Base-by-base conservation (phyloP, 768 basidiomycete species). In the Auricularia cornea region DNA sequence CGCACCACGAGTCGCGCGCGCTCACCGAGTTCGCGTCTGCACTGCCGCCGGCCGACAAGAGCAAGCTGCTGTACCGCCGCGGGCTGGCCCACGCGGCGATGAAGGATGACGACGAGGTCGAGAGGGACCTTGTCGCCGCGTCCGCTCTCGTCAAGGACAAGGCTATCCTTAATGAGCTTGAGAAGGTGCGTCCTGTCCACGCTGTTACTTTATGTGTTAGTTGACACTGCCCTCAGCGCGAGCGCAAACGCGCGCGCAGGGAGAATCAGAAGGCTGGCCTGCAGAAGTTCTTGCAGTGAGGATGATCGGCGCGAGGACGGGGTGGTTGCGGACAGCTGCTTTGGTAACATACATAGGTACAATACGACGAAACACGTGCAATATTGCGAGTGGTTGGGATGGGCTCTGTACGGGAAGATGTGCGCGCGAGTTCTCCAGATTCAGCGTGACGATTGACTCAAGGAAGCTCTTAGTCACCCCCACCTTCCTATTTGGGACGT, bases 61-160 rank as follows among this genome's bases (percentile, higher is more conserved):
- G 54, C 30, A 35, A 98, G 77, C 94, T 94, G 5, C 77, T 92
- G 62, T 99, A 94, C 75, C 89, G 97, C 64, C 84, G 93, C 4
- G 93, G 87, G 3, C 76, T 93, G 48, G 94, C 88, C 23, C 79
- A 83, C 31, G 72, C 73, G 14, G 79, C 80, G 35, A 70, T 86
- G 66, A 93, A 92, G 70, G 85, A 94, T 32, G 87, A 90, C 35
- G 89, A 89, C 0, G 82, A 80, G 12, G 93, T 94, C 0, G 90
- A 90, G 74, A 77, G 75, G 62, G 94, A 94, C 70, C 80, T 98
- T 16, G 70, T 80, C 23, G 79, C 82, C 67, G 96, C 96, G 3
- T 79, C 72, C 66, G 73, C 78, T 57, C 77, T 89, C 48, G 89
- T 90, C 2, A 89, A 87, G 2, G 95, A 98, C 72, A 79, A 81